These are phyloP conservation scores for Aspergillus olivimuriae DNA, from an alignment of 495 filamentous ascomycete species.

Conservation along the genomic window DNA sequence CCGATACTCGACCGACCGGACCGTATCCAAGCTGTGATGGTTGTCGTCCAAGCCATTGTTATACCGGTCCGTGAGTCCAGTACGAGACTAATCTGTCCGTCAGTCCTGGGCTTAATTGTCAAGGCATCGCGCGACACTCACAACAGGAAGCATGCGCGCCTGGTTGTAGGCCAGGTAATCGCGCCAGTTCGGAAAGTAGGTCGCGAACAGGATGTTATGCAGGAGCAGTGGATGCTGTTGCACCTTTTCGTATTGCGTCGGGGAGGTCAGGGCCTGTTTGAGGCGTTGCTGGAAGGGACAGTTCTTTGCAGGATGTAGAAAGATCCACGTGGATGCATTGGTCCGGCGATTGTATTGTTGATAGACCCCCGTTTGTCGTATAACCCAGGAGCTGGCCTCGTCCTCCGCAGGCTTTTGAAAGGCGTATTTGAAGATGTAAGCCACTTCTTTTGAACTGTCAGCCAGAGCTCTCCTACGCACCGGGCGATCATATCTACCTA, in stretches of 20 bases:
- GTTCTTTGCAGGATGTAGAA: constrained; percentile 30
- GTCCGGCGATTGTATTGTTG: constrained; percentile 26
- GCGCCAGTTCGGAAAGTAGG: constrained; percentile 35
- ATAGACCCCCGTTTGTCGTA: constrained; percentile 40
- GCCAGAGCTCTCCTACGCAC: neutral
- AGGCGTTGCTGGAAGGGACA: constrained; percentile 22
- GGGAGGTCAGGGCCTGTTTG: constrained; percentile 7
- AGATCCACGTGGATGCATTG: constrained; percentile 23
- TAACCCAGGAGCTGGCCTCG: constrained; percentile 25
- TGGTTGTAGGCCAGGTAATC: constrained; percentile 31
- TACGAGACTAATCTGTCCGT: constrained; percentile 11
- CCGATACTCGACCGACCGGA: constrained; percentile 22
- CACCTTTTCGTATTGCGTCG: constrained; percentile 1
- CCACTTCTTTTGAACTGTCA: constrained; percentile 24
- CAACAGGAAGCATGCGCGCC: constrained; percentile 24
- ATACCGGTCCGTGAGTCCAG: constrained; percentile 23
- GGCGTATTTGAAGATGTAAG: constrained; percentile 36
- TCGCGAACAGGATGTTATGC: constrained; percentile 29
- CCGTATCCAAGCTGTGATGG: constrained; percentile 22
- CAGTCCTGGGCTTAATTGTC: too few relatives aligned
- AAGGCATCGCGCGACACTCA: too few relatives aligned
- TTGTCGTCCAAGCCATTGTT: constrained; percentile 24
- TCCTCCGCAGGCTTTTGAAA: constrained; percentile 24
- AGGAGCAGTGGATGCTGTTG: constrained; percentile 19
- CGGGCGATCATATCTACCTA: constrained; percentile 15